These are phyloP conservation scores for Rutstroemia sp. DNA, from an alignment of 2,329 filamentous ascomycete genomes.

Conservation along the genomic window DNA sequence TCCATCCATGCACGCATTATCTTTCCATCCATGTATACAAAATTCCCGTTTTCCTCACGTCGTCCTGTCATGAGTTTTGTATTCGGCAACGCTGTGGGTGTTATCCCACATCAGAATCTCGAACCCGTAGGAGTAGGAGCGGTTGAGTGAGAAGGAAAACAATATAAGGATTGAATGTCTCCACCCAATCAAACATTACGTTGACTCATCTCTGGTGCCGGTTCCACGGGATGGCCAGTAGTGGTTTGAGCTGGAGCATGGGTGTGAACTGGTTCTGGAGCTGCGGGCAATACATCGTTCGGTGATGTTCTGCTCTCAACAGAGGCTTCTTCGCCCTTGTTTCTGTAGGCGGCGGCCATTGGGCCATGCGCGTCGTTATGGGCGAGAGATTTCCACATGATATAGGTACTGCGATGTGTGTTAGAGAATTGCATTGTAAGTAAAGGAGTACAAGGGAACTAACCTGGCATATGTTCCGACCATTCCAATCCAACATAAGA, in stretches of 20 bases:
- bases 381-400: constrained; percentile 30
- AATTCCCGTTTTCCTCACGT: too few species aligned
- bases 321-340: not conserved
- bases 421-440: not conserved
- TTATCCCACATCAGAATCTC: too few species aligned
- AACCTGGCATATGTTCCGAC: constrained; percentile 40
- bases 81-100: too few species aligned
- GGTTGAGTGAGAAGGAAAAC: too few species aligned
- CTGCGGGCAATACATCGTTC: not conserved
- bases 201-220: too few species aligned
- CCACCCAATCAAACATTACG: too few species aligned
- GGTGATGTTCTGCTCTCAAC: not conserved
- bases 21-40: too few species aligned
- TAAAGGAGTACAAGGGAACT: constrained; percentile 2
- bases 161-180: too few species aligned
- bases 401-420: constrained; percentile 23
- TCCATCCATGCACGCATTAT: too few species aligned
- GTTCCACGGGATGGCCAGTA: too few species aligned
- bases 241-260: not conserved
- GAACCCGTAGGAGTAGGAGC: too few species aligned
- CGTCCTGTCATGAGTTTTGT: too few species aligned
- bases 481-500: constrained; percentile 46
- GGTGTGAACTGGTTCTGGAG: not conserved
- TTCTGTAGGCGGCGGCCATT: constrained; percentile 16
- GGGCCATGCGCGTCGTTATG: constrained; percentile 30